Evolutionary conservation across 768 basidiomycete species (phyloP).

Genomic region (Leccinum rimulosum): DNA sequence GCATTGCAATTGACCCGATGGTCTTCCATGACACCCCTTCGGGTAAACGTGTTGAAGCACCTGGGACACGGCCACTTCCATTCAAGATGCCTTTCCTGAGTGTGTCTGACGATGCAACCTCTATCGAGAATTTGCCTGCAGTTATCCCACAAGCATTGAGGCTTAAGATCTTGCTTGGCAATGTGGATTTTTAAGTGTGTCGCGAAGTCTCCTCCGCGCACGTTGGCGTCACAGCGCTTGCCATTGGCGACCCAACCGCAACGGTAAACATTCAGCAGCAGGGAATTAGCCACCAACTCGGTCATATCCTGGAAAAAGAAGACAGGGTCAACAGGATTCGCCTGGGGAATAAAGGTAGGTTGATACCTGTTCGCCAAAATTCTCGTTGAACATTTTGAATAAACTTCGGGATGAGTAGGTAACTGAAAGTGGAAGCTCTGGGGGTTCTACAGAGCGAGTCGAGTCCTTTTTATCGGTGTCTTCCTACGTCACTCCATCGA

Average conservation of each 20-base stretch:
- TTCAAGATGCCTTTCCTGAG: conserved; percentile 24
- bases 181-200: conserved; percentile 17
- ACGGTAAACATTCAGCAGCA: background rate
- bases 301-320: conserved; percentile 8
- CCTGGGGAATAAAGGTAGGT: background rate
- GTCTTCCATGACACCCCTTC: conserved; percentile 13
- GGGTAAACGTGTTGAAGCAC: conserved; percentile 18
- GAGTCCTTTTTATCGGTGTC: conserved; percentile 13
- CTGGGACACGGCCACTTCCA: conserved; percentile 23
- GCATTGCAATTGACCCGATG: conserved; percentile 13
- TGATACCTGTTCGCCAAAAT: conserved; percentile 16
- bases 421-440: background rate
- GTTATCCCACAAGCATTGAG: conserved; percentile 14
- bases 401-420: background rate
- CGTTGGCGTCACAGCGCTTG: background rate
- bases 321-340: background rate
- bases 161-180: background rate
- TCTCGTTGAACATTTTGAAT: conserved; percentile 8
- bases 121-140: conserved; percentile 15
- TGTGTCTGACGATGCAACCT: conserved; percentile 18
- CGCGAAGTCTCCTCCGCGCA: conserved; percentile 18
- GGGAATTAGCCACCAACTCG: conserved; percentile 7
- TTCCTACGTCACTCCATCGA: conserved; percentile 2
- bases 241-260: conserved; percentile 19
- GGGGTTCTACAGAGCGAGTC: background rate